Conservation (phyloP, 2,329 filamentous ascomycete species). For the Penicillium sp. region DNA sequence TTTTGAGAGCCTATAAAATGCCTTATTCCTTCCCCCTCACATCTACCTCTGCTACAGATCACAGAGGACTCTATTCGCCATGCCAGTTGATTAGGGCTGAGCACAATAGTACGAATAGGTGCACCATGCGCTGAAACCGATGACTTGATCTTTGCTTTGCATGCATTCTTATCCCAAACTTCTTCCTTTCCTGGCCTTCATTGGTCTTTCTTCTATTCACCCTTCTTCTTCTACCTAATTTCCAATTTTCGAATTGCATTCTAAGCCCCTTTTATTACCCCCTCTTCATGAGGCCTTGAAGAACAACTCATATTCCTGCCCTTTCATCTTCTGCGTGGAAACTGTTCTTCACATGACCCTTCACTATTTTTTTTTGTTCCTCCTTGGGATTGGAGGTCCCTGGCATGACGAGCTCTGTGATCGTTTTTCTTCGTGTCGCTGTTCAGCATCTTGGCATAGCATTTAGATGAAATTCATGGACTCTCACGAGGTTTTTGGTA, state of each 20-base stretch:
- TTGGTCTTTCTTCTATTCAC: not conserved
- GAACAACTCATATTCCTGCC: not conserved
- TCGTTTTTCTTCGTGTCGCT: not conserved
- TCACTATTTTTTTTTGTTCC: no score
- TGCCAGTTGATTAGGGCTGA: not conserved
- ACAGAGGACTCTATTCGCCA: not conserved
- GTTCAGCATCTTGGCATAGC: not conserved
- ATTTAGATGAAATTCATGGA: constrained; percentile 1
- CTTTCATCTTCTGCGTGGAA: not conserved
- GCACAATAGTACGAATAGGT: not conserved
- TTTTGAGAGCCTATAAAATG: constrained; percentile 57
- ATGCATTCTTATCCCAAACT: not conserved
- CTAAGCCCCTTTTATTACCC: not conserved
- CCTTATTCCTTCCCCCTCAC: not conserved
- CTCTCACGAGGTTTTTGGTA: not conserved
- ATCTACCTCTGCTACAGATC: not conserved
- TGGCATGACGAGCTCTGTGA: not conserved
- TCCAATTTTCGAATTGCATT: not conserved
- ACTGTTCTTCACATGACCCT: not conserved
- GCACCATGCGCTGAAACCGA: not conserved
- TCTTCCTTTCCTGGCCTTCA: not conserved
- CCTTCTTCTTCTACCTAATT: not conserved
- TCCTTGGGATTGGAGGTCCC: not conserved
- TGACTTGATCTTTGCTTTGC: not conserved
- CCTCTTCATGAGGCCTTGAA: not conserved